Base-by-base conservation (phyloP, 163 green algal genomes). In the Chloroidium sp. region DNA sequence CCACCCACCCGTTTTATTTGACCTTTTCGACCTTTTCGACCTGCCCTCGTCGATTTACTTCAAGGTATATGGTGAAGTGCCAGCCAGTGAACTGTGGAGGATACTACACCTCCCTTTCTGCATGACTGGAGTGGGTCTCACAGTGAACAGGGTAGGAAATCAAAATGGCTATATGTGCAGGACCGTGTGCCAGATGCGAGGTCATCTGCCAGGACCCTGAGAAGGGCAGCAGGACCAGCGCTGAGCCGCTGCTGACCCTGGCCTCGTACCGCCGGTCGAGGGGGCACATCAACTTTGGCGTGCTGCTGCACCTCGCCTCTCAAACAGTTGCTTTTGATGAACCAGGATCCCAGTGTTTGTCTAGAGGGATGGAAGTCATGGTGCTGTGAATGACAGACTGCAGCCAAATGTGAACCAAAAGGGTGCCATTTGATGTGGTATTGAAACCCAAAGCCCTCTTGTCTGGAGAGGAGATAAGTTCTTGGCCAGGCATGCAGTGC, bases 121-220 rank as follows among this genome's bases (percentile, higher is more conserved):
- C 36, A 36, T 36, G 36, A 36, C 36, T 36, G 36, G 36, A 36
- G 36, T 36, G 36, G 36, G 36, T 36, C 36, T 36, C 36, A 36
- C 36, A 36, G 36, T 36, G 36, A 36, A 36, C 36, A 36, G 36
- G 36, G 36, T 36, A 36, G 36, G 36, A 36, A 36, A 36, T 36
- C 36, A 36, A 36, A 36, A 36, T 36, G 36, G 78, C 75, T 87
- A 69, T 76, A 75, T 78, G 80, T 78, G 87, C 90, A 62, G 92
- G 92, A 1, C 81, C 84, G 1, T 96, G 92, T 79, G 82, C 88
- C 0, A 87, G 92, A n/a, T 97, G 92, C 78, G 91, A 94, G 62
- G 91, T 95, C 86, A 77, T 97, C 0, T 90, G 86, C 80, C 83
- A 90, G 10, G 87, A 96, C 80, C 92, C 88, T 6, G 69, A 59